Conservation (phyloP, 2,329 filamentous ascomycete species). For the Ceratocystis harringtonii region DNA sequence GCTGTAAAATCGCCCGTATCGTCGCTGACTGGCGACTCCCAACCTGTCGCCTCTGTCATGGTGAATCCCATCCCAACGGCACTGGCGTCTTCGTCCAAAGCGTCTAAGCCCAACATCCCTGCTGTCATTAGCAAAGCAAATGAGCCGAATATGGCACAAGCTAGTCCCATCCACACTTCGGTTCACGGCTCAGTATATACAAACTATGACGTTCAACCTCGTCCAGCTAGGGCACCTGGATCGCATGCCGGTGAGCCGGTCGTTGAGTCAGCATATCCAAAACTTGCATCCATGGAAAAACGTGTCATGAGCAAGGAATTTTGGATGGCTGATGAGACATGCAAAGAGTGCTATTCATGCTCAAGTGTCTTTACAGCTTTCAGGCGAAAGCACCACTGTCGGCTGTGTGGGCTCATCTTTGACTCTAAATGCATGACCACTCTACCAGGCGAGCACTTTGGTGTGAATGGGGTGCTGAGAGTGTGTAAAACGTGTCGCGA, state of each 20-base stretch:
- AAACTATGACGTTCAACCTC: constrained; percentile 33
- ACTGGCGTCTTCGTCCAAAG: constrained; percentile 26
- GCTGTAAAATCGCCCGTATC: constrained; percentile 27
- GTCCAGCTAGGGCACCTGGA: constrained; percentile 37
- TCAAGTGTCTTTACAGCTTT: constrained; percentile 85
- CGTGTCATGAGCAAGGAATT: constrained; percentile 89
- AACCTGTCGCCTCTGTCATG: background rate
- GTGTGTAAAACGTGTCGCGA: constrained; percentile 87
- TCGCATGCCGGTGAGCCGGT: constrained; percentile 38
- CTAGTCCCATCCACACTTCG: constrained; percentile 40
- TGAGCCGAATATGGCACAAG: constrained; percentile 41
- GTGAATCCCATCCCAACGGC: constrained; percentile 15
- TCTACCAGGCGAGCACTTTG: constrained; percentile 77
- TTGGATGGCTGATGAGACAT: constrained; percentile 98
- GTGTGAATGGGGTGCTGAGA: constrained; percentile 66
- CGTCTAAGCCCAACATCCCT: constrained; percentile 31
- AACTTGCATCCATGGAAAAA: constrained; percentile 59
- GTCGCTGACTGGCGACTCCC: constrained; percentile 19
- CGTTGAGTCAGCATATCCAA: constrained; percentile 43
- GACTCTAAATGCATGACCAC: constrained; percentile 89
- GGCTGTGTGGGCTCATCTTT: constrained; percentile 95
- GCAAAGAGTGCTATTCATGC: constrained; percentile 91
- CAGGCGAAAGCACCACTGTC: constrained; percentile 88
- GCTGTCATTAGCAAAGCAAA: constrained; percentile 38
- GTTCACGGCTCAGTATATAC: constrained; percentile 44